Evolutionary conservation across 2,329 filamentous ascomycete genomes (phyloP), one percentile per base, ranked within the genome.

Genomic region (Anisogramma anomala): DNA sequence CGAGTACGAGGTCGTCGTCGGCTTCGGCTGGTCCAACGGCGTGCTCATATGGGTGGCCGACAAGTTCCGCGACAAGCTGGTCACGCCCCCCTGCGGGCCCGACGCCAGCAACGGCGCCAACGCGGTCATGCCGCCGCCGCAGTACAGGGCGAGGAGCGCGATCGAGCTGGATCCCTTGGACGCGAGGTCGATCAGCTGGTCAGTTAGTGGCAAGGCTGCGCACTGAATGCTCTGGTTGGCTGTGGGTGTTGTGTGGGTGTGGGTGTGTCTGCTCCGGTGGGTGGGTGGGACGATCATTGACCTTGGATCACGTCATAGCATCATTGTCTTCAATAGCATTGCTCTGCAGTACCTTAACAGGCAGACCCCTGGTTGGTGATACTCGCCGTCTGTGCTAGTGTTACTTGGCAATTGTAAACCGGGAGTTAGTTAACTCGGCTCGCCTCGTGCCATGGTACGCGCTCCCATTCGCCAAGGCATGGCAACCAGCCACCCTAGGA

Each of bases 1-100:
- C 48, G 79, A 82, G 62, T 82, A 82, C 55, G 68, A 72, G 40
- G 78, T 82, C 5, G 78, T 81, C 3, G 74, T 81, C 58, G 78
- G 79, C 1, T 83, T 83, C 50, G 79, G 78, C 6, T 83, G 79
- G 79, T 75, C 73, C 1, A 82, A 82, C 49, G 79, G 79, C 22
- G 77, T 82, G 39, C 56, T 82, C 22, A 72, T 83, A 39, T 82
- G 77, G 77, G 65, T 69, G 1, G 76, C 69, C 7, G 79, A 82
- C 51, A 67, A 66, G 6, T 83, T 82, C 58, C 71, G 65, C 10
- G 63, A 68, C 51, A 58, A 67, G 49, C 55, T 82, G 43, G 64
- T 55, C 49, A 60, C 69, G 19, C 77, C 78, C 0, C 61, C 78
- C 33, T 77, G 73, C 47, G 69, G 68, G 6, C 61, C 73, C 37